These are phyloP conservation scores for Lodderomyces margitis DNA, from an alignment of 1,139 yeast species.

Conservation along the genomic window DNA sequence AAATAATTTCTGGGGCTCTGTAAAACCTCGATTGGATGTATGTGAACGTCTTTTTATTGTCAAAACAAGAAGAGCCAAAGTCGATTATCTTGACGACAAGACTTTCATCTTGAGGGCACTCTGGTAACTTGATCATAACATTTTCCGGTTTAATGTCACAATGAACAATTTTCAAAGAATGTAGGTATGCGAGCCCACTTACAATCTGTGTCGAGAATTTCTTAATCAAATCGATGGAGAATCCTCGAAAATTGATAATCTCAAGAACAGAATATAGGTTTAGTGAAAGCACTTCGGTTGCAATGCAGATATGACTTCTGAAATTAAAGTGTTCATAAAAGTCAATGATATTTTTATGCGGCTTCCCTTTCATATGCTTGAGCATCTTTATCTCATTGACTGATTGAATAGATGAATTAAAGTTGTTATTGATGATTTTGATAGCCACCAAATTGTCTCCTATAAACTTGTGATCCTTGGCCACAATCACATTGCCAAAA, in stretches of 20 bases:
- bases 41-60: constrained; percentile 48
- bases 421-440: constrained; percentile 72
- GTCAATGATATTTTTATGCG: constrained; percentile 34
- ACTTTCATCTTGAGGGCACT: constrained; percentile 14
- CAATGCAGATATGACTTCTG: constrained; percentile 80
- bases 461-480: constrained; percentile 58
- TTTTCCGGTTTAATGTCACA: constrained; percentile 80
- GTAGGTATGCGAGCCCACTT: constrained; percentile 60
- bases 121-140: constrained; percentile 49
- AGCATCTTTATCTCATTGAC: constrained; percentile 73
- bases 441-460: constrained; percentile 57
- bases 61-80: constrained; percentile 60
- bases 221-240: constrained; percentile 51
- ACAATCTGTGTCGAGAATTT: constrained; percentile 55
- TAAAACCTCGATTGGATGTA: constrained; percentile 66
- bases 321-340: constrained; percentile 74
- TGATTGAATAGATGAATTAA: constrained; percentile 71
- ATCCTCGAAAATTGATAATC: constrained; percentile 58
- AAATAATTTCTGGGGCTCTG: constrained; percentile 74
- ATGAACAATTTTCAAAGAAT: constrained; percentile 59
- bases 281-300: constrained; percentile 68
- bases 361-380: constrained; percentile 35
- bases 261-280: constrained; percentile 69
- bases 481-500: constrained; percentile 76
- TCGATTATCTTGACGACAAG: constrained; percentile 57